These are phyloP conservation scores for Chlorella sp. DNA, from an alignment of 139 green algal genomes.

Conservation along the genomic window DNA sequence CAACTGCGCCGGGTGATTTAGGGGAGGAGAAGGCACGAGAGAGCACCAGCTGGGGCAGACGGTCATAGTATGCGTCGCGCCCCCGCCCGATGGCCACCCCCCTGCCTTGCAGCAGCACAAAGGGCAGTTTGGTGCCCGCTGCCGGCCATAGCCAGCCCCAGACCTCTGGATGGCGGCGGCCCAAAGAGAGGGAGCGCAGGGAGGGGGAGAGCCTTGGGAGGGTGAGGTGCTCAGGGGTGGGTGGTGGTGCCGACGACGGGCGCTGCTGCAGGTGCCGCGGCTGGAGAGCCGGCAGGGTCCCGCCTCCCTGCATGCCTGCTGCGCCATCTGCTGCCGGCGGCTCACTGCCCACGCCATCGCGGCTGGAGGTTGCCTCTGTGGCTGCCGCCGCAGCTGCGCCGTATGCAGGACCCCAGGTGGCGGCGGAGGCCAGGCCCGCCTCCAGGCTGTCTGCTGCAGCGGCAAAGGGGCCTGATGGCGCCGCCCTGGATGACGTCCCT, in stretches of 20 bases:
- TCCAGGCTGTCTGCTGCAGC: no score
- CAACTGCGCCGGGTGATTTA: not conserved
- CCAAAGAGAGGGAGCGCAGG: not conserved
- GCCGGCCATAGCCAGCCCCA: constrained; percentile 61
- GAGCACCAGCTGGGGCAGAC: constrained; percentile 38
- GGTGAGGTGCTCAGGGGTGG: no score
- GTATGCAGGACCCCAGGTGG: no score
- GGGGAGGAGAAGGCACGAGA: constrained; percentile 4
- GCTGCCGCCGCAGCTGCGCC: no score
- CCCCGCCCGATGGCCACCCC: constrained; percentile 56
- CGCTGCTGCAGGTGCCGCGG: not conserved
- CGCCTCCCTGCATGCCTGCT: not conserved
- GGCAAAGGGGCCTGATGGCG: no score
- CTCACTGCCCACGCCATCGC: not conserved
- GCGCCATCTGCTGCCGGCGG: not conserved
- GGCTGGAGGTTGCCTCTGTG: no score
- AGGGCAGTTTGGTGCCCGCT: constrained; percentile 44
- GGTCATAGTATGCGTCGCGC: constrained; percentile 41
- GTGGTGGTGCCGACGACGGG: no score
- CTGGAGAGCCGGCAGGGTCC: not conserved
- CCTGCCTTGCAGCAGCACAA: constrained; percentile 56
- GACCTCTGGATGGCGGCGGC: constrained; percentile 1
- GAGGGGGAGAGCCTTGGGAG: no score
- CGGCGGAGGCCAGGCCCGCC: no score
- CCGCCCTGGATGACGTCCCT: no score